phyloP scores from a whole-genome alignment of 768 basidiomycete genomes.

The Suillus luteus region DNA sequence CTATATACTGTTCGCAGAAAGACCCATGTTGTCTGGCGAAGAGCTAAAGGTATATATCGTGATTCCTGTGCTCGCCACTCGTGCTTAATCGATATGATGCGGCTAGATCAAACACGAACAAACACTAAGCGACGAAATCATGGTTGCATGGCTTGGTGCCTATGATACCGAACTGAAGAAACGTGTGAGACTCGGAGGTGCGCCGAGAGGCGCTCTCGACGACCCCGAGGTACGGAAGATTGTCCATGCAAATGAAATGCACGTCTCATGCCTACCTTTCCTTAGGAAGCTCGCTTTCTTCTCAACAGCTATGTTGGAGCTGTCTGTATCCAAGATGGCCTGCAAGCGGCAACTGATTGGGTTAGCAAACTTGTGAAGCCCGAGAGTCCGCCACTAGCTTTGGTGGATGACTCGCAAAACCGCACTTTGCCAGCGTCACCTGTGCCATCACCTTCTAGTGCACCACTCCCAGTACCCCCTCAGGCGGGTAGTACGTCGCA shows the following conservation, averaged over 20 bases:
- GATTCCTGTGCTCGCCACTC: no score
- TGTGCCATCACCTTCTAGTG: conserved; percentile 14
- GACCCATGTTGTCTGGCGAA: conserved; percentile 42
- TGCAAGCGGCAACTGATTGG: conserved; percentile 53
- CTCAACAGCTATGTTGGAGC: conserved; percentile 69
- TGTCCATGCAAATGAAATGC: neutral
- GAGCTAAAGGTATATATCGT: conserved; percentile 43
- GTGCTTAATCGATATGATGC: neutral
- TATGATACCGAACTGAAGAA: conserved; percentile 58
- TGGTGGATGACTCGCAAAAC: conserved; percentile 17
- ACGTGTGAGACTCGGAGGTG: conserved; percentile 28
- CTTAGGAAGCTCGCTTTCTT: conserved; percentile 48
- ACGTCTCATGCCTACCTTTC: neutral
- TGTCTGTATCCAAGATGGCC: conserved; percentile 57
- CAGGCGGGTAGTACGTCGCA: conserved; percentile 13
- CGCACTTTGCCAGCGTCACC: conserved; percentile 7
- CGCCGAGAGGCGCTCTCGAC: conserved; percentile 33
- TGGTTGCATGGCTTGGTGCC: conserved; percentile 49
- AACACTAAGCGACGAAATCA: conserved; percentile 38
- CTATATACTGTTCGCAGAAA: conserved; percentile 47
- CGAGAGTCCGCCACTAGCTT: conserved; percentile 25
- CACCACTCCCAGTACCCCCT: conserved; percentile 18
- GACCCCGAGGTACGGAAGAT: conserved; percentile 25
- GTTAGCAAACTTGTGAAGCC: conserved; percentile 59
- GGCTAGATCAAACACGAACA: conserved; percentile 14